Evolutionary conservation across 176 grass and related monocot genomes (phyloP).

Genomic region (Oryza australiensis): DNA sequence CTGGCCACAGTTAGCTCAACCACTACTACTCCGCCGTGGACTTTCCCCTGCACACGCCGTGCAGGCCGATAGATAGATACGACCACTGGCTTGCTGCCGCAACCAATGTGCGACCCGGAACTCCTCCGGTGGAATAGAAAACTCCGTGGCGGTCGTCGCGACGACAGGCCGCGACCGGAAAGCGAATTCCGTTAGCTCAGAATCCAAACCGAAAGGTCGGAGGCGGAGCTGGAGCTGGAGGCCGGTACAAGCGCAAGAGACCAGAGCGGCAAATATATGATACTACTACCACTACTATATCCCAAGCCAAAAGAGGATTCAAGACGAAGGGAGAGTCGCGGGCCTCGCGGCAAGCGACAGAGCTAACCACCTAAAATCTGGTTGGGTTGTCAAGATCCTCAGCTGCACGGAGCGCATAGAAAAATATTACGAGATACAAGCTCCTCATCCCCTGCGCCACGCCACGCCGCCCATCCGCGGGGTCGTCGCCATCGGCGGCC

Average conservation of each 20-base stretch:
- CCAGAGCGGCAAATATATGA: slow-evolving; percentile 43
- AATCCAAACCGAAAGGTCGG: slow-evolving; percentile 30
- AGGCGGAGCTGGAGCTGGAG: slow-evolving; percentile 14
- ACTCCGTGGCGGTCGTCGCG: slow-evolving; percentile 25
- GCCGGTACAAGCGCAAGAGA: slow-evolving; percentile 55
- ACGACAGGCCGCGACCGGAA: slow-evolving; percentile 18
- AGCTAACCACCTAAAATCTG: slow-evolving; percentile 79
- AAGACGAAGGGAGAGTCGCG: slow-evolving; percentile 6
- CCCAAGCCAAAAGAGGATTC: slow-evolving; percentile 11
- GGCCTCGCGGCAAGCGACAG: slow-evolving; percentile 19
- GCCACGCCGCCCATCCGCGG: slow-evolving; percentile 27
- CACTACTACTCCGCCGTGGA: slow-evolving; percentile 40
- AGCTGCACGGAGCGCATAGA: slow-evolving; percentile 36
- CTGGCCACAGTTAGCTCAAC: slow-evolving; percentile 32
- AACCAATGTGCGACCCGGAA: slow-evolving; percentile 53
- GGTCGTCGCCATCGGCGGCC: slow-evolving; percentile 50
- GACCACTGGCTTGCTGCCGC: neutral
- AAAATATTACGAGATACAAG: neutral
- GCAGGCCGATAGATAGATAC: neutral
- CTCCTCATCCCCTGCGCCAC: neutral
- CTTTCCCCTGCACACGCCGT: slow-evolving; percentile 6
- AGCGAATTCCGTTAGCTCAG: slow-evolving; percentile 41
- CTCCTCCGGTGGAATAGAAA: slow-evolving; percentile 37
- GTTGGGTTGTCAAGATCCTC: slow-evolving; percentile 67
- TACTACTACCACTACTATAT: neutral